phyloP scores from a whole-genome alignment of 2,329 filamentous ascomycete species.

The Colletotrichum euphorbiae region DNA sequence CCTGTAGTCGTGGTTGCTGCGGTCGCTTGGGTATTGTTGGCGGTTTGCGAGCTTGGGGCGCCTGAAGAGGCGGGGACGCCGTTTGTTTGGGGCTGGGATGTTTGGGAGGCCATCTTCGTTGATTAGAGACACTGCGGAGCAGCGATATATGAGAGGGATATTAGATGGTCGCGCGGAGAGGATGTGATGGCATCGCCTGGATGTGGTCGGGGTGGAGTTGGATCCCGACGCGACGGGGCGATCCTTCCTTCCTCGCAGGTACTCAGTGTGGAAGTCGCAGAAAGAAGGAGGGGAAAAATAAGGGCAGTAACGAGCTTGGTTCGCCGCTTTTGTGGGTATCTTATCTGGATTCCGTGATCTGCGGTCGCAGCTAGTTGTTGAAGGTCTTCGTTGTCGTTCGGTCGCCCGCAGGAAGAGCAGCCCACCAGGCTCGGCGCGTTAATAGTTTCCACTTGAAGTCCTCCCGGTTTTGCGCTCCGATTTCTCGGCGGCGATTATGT shows the following conservation, averaged over 20 bases:
- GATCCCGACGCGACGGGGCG: slow-evolving; percentile 1
- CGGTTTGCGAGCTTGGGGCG: slow-evolving; percentile 51
- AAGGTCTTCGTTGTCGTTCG: slow-evolving; percentile 15
- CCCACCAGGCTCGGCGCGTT: slow-evolving; percentile 23
- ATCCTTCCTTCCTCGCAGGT: neutral
- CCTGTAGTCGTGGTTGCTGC: slow-evolving; percentile 43
- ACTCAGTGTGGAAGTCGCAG: neutral
- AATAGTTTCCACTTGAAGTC: neutral
- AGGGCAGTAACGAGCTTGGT: neutral
- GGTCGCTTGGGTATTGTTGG: slow-evolving; percentile 51
- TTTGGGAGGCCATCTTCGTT: slow-evolving; percentile 46
- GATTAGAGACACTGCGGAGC: neutral
- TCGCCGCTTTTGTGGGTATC: too few species aligned
- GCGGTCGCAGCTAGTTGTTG: slow-evolving; percentile 1
- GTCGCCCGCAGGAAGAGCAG: slow-evolving; percentile 21
- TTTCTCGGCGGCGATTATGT: slow-evolving; percentile 7
- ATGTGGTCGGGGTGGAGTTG: neutral
- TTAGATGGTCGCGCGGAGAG: neutral
- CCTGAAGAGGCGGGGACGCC: slow-evolving; percentile 58
- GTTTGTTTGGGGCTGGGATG: slow-evolving; percentile 62
- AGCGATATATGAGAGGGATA: neutral
- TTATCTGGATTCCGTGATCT: neutral
- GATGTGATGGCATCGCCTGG: slow-evolving; percentile 9
- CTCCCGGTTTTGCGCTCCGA: neutral
- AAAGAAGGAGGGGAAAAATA: too few species aligned